Base-by-base conservation (phyloP, 441 rosid species). In the Pelargonium fulgidum region DNA sequence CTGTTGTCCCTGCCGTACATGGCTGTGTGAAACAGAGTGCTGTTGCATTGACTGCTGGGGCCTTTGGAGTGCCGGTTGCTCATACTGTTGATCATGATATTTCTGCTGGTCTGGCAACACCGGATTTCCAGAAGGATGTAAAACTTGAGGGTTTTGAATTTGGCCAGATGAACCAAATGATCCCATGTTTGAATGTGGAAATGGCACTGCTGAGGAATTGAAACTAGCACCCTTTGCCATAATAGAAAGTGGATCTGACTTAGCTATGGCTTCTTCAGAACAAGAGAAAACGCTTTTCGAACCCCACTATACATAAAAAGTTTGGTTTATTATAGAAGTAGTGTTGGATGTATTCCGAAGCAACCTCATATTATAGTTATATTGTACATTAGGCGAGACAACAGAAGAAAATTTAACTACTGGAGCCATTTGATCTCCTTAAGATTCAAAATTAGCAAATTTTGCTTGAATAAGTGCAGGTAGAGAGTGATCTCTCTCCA, bases 11-110 rank as follows among this genome's bases (percentile, higher is more conserved):
- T 72, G 76, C 17, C 68, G 82, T 52, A 62, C 65, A 54, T 79
- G 77, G 54, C 67, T 61, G 19, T 67, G 73, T 17, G 80, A 58
- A 66, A 56, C 41, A 68, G 78, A 71, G 68, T 72, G 75, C 75
- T 76, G 80, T 67, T 78, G 84, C 81, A 79, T 20, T 12, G 73
- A 47, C 10, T 75, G 82, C 70, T 76, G 85, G 48, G 61, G 41
- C 16, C 68, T 75, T 61, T 75, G 85, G 74, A 70, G 71, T 59
- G 71, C 77, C 16, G 73, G 81, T 11, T 17, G 71, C 48, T 81
- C 82, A 72, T 68, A 62, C 20, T 72, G 78, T 22, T 62, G 72
- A 70, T 66, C 67, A 69, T 74, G 83, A 69, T 74, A 68, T 11
- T 72, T 77, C 41, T 54, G 70, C 39, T 79, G 78, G 63, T 74